Conservation (phyloP, 1,139 yeast species). For the Geotrichum histeridarum region DNA sequence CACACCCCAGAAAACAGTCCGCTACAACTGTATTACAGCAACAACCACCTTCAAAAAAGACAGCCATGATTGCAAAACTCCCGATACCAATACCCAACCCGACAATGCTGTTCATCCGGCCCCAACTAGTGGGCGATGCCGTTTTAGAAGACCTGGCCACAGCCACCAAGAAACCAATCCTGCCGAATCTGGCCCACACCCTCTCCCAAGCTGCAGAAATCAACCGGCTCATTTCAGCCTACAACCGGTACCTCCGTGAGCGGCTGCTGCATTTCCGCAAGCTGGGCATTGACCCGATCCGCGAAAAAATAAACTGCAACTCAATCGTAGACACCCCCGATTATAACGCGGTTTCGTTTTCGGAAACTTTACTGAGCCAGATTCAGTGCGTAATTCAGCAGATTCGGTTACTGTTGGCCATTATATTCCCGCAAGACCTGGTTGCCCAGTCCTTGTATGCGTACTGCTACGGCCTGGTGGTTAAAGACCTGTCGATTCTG, state of each 20-base stretch:
- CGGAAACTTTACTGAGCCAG: conserved; percentile 25
- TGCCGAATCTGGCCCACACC: conserved; percentile 22
- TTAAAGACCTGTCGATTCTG: conserved; percentile 27
- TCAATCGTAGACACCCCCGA: conserved; percentile 23
- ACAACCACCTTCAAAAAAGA: not conserved
- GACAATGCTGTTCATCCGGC: not conserved
- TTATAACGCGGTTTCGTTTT: conserved; percentile 16
- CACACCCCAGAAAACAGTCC: no score
- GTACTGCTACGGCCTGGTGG: conserved; percentile 25
- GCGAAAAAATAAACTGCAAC: conserved; percentile 24
- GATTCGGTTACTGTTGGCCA: conserved; percentile 27
- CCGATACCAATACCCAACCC: not conserved
- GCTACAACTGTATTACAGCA: no score
- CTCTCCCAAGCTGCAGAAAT: conserved; percentile 18
- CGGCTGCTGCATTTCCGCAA: conserved; percentile 24
- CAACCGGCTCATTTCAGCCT: conserved; percentile 23
- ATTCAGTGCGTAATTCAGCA: conserved; percentile 27
- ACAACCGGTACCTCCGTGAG: conserved; percentile 27
- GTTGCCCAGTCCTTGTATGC: conserved; percentile 24
- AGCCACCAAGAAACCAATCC: conserved; percentile 8
- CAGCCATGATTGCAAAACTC: not conserved
- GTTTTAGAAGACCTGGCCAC: conserved; percentile 10
- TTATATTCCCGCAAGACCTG: conserved; percentile 24
- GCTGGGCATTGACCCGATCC: conserved; percentile 25
- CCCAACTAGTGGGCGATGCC: conserved; percentile 11